phyloP scores from a whole-genome alignment of 2,329 filamentous ascomycete genomes.

The Diaporthe amygdali region DNA sequence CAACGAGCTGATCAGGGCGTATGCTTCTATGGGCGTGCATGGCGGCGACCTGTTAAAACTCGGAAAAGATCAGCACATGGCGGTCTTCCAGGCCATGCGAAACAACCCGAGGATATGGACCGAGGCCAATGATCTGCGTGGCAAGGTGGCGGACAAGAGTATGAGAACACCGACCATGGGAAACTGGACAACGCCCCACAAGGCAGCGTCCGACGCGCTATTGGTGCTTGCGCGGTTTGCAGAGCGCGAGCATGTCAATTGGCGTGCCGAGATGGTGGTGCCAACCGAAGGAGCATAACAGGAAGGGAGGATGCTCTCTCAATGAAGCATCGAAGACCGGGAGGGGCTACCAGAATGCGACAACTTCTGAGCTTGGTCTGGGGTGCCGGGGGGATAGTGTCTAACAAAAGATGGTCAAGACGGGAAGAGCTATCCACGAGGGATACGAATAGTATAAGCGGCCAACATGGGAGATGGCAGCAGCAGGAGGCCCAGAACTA shows the following conservation, averaged over 20 bases:
- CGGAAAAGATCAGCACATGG: slow-evolving; percentile 33
- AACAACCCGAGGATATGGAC: slow-evolving; percentile 34
- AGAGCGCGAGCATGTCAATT: slow-evolving; percentile 49
- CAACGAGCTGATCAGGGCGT: slow-evolving; percentile 50
- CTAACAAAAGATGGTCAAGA: not conserved
- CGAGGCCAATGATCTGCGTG: slow-evolving; percentile 34
- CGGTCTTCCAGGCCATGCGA: slow-evolving; percentile 31
- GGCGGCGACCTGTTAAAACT: slow-evolving; percentile 24
- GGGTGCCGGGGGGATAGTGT: not conserved
- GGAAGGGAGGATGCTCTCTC: not conserved
- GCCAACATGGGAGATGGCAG: not conserved
- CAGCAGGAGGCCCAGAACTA: not conserved
- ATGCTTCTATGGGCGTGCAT: slow-evolving; percentile 33
- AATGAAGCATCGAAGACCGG: not conserved
- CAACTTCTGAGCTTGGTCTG: too few species aligned
- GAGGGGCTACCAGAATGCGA: too few species aligned
- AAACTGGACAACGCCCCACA: slow-evolving; percentile 51
- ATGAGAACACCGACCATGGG: slow-evolving; percentile 37
- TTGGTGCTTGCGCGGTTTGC: slow-evolving; percentile 49
- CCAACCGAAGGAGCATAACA: slow-evolving; percentile 1
- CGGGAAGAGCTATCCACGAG: not conserved
- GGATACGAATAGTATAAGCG: not conserved
- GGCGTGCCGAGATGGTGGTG: slow-evolving; percentile 44
- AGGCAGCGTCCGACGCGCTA: slow-evolving; percentile 45
- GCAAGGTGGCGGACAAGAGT: slow-evolving; percentile 36